Percentiles rank a stretch among this genome's conserved stretches.
phyloP scores from a whole-genome alignment of 192 early-diverging fungal genomes.

The Jimgerdemannia flammicorona region DNA sequence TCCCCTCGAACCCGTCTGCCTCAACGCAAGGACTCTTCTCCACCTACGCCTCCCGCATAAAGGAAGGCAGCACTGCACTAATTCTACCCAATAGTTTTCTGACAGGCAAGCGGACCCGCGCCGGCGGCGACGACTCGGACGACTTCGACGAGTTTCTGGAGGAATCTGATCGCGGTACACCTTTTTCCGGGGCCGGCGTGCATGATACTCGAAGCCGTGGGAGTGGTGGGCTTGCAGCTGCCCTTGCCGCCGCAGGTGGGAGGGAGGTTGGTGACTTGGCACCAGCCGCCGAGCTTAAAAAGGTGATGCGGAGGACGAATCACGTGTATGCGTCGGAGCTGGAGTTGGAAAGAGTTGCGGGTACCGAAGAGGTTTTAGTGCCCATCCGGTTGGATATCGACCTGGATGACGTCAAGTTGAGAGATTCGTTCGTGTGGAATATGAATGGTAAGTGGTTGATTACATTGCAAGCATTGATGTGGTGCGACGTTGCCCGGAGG shows the following conservation, averaged over 20 bases:
- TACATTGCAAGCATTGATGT: not conserved
- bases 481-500: no score
- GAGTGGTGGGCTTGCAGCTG: constrained; percentile 1
- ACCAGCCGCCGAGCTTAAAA: constrained; percentile 12
- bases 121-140: constrained; percentile 31
- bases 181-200: constrained; percentile 1
- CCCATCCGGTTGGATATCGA: constrained; percentile 93
- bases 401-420: constrained; percentile 76
- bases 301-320: constrained; percentile 29
- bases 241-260: not conserved
- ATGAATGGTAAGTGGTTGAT: constrained; percentile 56
- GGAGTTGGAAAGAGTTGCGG: constrained; percentile 51
- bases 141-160: constrained; percentile 50
- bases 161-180: constrained; percentile 24
- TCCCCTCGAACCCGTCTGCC: not conserved
- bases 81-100: constrained; percentile 38
- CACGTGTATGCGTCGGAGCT: constrained; percentile 28
- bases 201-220: constrained; percentile 11
- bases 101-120: constrained; percentile 31
- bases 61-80: constrained; percentile 46
- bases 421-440: constrained; percentile 94
- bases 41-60: constrained; percentile 47
- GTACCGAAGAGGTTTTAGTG: constrained; percentile 71
- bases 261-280: not conserved
- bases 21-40: constrained; percentile 35